These are phyloP conservation scores for Alternaria conjuncta DNA, from an alignment of 2,329 filamentous ascomycete genomes.

Conservation along the genomic window DNA sequence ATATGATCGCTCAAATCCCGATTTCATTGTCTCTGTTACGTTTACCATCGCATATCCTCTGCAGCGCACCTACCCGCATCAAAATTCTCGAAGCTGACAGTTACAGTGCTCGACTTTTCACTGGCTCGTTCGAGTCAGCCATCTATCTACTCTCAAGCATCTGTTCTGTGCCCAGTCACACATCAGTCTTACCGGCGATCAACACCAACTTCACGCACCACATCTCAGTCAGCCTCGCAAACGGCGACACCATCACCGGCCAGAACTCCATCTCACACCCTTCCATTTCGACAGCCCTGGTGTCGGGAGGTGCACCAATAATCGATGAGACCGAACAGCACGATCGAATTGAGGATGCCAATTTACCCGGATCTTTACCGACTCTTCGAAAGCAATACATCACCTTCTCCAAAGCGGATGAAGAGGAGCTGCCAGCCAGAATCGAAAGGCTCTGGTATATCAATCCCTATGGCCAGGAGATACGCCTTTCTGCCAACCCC, in stretches of 20 bases:
- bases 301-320: conserved; percentile 21
- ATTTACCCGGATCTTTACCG: conserved; percentile 80
- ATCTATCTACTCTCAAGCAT: conserved; percentile 90
- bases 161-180: conserved; percentile 78
- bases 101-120: conserved; percentile 80
- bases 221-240: conserved; percentile 80
- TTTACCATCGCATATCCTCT: not conserved
- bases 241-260: conserved; percentile 81
- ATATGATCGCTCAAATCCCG: not conserved
- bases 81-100: conserved; percentile 8
- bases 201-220: conserved; percentile 96
- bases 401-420: conserved; percentile 74
- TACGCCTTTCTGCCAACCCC: conserved; percentile 81
- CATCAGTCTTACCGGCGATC: conserved; percentile 85
- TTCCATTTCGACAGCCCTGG: conserved; percentile 36
- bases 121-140: conserved; percentile 88
- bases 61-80: not conserved
- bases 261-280: conserved; percentile 69
- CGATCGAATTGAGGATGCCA: conserved; percentile 78
- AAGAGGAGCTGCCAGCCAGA: conserved; percentile 76
- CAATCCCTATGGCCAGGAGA: conserved; percentile 97
- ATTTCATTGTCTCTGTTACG: not conserved
- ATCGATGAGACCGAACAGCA: conserved; percentile 59
- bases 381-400: conserved; percentile 82
- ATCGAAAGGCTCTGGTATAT: conserved; percentile 95